Conservation (phyloP, 306 rosid genomes). For the Prunus padus region DNA sequence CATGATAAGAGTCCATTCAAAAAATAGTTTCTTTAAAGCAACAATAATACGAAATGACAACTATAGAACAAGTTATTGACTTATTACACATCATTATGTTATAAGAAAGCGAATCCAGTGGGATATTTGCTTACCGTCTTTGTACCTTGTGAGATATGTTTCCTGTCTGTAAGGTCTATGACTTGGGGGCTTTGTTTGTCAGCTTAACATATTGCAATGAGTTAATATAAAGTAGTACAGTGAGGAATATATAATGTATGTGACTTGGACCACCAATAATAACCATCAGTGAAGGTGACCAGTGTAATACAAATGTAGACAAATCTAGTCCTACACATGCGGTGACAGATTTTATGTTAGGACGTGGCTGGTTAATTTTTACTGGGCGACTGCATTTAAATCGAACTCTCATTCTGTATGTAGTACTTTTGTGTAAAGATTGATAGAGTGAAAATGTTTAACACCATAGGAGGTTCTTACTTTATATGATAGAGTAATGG, state of each 20-base stretch:
- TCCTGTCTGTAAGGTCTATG: neutral
- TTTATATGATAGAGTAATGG: neutral
- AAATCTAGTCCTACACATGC: neutral
- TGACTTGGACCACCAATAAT: neutral
- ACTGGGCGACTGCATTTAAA: neutral
- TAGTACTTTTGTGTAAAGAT: neutral
- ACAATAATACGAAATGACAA: neutral
- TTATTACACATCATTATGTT: neutral
- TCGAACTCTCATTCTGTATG: neutral
- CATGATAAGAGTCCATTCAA: neutral
- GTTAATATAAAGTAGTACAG: neutral
- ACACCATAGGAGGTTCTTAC: neutral
- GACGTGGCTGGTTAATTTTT: neutral
- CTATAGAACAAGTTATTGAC: neutral
- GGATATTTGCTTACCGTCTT: neutral
- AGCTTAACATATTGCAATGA: neutral
- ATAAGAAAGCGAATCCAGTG: neutral
- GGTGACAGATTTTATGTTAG: neutral
- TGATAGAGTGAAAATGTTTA: neutral
- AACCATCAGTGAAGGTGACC: neutral
- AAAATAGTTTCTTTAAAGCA: neutral
- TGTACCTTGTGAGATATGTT: neutral
- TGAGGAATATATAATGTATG: neutral
- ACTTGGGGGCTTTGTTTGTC: neutral
- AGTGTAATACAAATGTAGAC: neutral